Evolutionary conservation across 176 grass and related monocot genomes (phyloP).

Genomic region (Ensete ventricosum): DNA sequence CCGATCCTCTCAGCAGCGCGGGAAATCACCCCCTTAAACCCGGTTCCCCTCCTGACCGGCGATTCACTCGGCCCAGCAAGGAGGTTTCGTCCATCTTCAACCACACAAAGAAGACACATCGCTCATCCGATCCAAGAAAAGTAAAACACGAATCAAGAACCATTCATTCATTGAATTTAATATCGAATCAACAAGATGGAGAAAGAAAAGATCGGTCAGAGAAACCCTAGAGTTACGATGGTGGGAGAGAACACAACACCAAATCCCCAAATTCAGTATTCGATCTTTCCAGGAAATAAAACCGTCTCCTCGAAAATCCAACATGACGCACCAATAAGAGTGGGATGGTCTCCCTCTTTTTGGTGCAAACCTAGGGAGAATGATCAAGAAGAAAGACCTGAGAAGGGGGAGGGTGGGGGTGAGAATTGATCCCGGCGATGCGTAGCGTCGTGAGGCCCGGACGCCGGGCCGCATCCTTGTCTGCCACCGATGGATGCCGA

Average conservation of each 20-base stretch:
- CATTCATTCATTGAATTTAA: not conserved
- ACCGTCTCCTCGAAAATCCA: no score
- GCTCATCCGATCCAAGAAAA: not conserved
- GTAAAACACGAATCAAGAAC: not conserved
- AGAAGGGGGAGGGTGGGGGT: not conserved
- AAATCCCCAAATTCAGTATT: not conserved
- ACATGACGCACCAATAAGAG: no score
- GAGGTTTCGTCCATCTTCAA: constrained; percentile 37
- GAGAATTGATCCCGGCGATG: not conserved
- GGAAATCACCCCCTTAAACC: constrained; percentile 82
- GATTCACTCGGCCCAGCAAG: constrained; percentile 35
- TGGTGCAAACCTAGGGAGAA: not conserved
- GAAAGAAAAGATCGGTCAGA: not conserved
- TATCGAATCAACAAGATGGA: not conserved
- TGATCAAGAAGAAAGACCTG: not conserved
- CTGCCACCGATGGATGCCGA: not conserved
- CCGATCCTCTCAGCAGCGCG: constrained; percentile 84
- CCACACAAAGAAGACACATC: constrained; percentile 13
- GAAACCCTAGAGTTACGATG: not conserved
- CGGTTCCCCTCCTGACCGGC: constrained; percentile 84
- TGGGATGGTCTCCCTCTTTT: no score
- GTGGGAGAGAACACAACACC: not conserved
- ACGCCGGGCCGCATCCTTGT: not conserved
- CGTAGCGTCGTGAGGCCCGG: not conserved
- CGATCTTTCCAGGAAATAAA: not conserved